A percentile compares a stretch with the other conserved stretches of the same genome.
Conservation (phyloP, 164 flowering plant genomes). For the Hamamelis virginiana region DNA sequence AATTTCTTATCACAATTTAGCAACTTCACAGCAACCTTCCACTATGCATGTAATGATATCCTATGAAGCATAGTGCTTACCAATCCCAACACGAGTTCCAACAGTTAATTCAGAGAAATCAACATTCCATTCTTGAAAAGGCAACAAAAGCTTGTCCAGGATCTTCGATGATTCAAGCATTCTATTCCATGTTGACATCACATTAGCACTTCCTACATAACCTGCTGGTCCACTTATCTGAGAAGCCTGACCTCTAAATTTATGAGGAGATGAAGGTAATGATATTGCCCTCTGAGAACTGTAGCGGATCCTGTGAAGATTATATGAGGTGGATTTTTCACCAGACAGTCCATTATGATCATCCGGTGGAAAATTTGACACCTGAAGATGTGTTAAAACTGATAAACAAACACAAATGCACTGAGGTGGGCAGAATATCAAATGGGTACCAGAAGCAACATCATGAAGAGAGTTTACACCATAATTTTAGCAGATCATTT, state of each 20-base stretch:
- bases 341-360: slow-evolving; percentile 45
- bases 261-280: slow-evolving; percentile 91
- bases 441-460: no score
- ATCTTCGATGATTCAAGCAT: slow-evolving; percentile 68
- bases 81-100: slow-evolving; percentile 97
- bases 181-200: slow-evolving; percentile 77
- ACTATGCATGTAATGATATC: neutral
- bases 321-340: slow-evolving; percentile 41
- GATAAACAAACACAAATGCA: neutral
- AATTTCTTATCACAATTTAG: no score
- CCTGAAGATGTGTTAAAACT: slow-evolving; percentile 34
- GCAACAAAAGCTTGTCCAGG: slow-evolving; percentile 63
- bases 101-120: slow-evolving; percentile 91
- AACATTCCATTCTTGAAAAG: slow-evolving; percentile 90
- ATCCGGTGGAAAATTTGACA: slow-evolving; percentile 37
- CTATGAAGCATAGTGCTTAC: slow-evolving; percentile 38
- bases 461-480: no score
- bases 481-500: no score
- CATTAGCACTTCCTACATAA: slow-evolving; percentile 35
- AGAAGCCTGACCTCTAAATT: slow-evolving; percentile 47
- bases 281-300: slow-evolving; percentile 82
- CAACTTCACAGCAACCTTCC: neutral
- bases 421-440: no score
- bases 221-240: slow-evolving; percentile 40
- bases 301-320: slow-evolving; percentile 37